phyloP scores from a whole-genome alignment of 2,329 filamentous ascomycete genomes.

The Penicillium sp. region DNA sequence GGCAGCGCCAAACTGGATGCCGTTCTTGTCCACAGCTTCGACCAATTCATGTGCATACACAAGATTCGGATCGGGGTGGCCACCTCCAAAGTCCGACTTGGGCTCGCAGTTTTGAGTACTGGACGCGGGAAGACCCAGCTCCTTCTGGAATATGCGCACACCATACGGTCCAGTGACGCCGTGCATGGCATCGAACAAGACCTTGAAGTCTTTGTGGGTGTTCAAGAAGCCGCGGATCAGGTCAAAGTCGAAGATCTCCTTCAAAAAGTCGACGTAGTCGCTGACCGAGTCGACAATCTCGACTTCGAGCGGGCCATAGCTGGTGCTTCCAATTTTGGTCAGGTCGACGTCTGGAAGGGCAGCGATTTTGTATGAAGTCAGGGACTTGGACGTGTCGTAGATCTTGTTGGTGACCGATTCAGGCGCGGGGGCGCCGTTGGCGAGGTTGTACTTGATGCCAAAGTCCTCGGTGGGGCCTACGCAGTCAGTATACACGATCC shows the following conservation, averaged over 20 bases:
- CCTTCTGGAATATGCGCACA: conserved; percentile 88
- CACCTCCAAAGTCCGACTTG: conserved; percentile 91
- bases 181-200: conserved; percentile 90
- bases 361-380: conserved; percentile 88
- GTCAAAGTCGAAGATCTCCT: conserved; percentile 97
- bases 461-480: conserved; percentile 89
- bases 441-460: conserved; percentile 98
- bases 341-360: conserved; percentile 85
- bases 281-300: conserved; percentile 90
- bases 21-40: conserved; percentile 83
- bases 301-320: conserved; percentile 82
- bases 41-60: conserved; percentile 95
- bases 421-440: conserved; percentile 92
- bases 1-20: conserved; percentile 92
- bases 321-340: conserved; percentile 73
- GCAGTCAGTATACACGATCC: neutral
- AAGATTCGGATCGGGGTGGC: conserved; percentile 96
- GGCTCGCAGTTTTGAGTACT: conserved; percentile 90
- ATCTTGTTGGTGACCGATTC: conserved; percentile 98
- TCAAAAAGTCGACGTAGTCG: conserved; percentile 92
- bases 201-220: conserved; percentile 85
- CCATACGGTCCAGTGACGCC: conserved; percentile 96
- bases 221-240: conserved; percentile 92
- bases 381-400: conserved; percentile 81
- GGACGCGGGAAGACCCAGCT: conserved; percentile 74